Conservation (phyloP, 202 grass and related monocot genomes). For the Bolboschoenoplectus hybrid region DNA sequence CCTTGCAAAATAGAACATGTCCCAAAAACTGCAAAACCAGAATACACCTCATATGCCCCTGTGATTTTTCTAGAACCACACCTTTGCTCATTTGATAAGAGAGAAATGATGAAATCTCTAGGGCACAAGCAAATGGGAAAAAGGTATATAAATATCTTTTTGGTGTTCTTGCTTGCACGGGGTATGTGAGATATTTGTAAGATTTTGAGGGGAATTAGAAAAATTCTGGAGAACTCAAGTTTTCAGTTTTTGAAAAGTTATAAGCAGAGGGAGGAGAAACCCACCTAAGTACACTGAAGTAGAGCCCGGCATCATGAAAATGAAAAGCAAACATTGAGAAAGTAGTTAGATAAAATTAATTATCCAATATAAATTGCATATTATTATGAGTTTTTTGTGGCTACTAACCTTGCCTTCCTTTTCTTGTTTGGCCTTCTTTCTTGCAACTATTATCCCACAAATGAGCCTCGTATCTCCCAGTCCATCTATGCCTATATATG, state of each 20-base stretch:
- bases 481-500: slow-evolving; percentile 86
- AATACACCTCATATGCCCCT: no score
- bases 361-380: not conserved
- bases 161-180: not conserved
- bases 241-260: slow-evolving; percentile 9
- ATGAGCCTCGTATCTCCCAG: slow-evolving; percentile 98
- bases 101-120: not conserved
- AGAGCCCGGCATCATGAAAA: slow-evolving; percentile 32
- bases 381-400: slow-evolving; percentile 27
- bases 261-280: not conserved
- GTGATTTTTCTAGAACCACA: not conserved
- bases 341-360: slow-evolving; percentile 24
- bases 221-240: not conserved
- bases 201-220: not conserved
- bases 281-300: slow-evolving; percentile 88
- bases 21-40: not conserved
- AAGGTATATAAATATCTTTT: not conserved
- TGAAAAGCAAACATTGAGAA: slow-evolving; percentile 43
- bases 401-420: slow-evolving; percentile 92
- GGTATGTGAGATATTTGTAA: not conserved
- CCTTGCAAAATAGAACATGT: not conserved
- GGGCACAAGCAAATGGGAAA: not conserved
- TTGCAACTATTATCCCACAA: slow-evolving; percentile 97
- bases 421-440: slow-evolving; percentile 95
- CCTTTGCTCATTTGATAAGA: not conserved